Conservation (phyloP, 306 rosid genomes). For the Cicer chorassanicum region DNA sequence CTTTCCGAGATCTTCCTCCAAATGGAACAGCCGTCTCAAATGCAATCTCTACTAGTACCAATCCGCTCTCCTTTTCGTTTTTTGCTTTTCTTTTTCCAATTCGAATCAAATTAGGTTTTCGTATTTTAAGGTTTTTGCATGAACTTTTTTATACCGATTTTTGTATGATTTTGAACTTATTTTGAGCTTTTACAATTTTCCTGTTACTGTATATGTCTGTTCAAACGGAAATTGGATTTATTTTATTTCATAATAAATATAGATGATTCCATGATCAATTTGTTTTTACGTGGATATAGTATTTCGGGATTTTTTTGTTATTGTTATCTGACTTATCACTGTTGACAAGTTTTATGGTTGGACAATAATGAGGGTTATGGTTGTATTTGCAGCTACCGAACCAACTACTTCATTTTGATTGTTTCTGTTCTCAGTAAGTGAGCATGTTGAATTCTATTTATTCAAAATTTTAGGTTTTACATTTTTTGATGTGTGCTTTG, state of each 20-base stretch:
- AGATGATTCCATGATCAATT: slow-evolving; percentile 12
- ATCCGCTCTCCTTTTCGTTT: background rate
- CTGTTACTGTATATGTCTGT: background rate
- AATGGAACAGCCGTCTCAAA: slow-evolving; percentile 97
- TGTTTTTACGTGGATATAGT: background rate
- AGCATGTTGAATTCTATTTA: background rate
- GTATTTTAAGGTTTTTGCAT: background rate
- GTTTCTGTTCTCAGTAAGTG: slow-evolving; percentile 82
- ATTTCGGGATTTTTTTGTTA: slow-evolving; percentile 24
- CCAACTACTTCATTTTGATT: slow-evolving; percentile 92
- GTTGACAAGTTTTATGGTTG: slow-evolving; percentile 2
- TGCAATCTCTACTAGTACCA: slow-evolving; percentile 96
- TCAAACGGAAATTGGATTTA: background rate
- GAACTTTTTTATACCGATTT: background rate
- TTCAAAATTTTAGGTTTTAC: background rate
- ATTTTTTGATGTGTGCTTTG: background rate
- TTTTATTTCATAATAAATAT: background rate
- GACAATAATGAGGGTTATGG: slow-evolving; percentile 31
- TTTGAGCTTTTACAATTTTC: background rate
- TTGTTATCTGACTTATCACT: slow-evolving; percentile 32
- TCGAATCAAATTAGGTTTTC: background rate
- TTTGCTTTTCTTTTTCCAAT: background rate
- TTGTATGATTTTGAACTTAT: slow-evolving; percentile 1
- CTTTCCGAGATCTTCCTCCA: slow-evolving; percentile 74
- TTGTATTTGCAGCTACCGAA: slow-evolving; percentile 77